Evolutionary conservation across 176 grass and related monocot species (phyloP).

Genomic region (Poa pratensis): DNA sequence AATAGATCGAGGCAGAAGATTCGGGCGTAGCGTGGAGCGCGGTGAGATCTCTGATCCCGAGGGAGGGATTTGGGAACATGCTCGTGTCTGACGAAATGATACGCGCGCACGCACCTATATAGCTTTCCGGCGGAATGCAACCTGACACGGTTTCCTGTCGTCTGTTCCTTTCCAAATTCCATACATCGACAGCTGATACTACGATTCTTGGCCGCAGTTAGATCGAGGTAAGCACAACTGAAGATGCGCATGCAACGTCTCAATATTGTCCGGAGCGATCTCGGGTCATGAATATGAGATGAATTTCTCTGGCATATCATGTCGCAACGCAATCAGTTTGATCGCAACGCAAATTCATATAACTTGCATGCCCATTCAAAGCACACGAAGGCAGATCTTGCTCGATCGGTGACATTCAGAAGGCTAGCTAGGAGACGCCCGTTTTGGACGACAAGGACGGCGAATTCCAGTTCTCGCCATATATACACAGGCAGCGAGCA

Average conservation of each 20-base stretch:
- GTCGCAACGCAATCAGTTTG: background rate
- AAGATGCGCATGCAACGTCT: too few relatives aligned
- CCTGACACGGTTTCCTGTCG: background rate
- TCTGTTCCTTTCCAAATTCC: conserved; percentile 25
- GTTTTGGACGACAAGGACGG: conserved; percentile 35
- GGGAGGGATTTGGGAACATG: conserved; percentile 54
- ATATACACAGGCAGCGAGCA: background rate
- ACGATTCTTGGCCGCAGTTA: too few relatives aligned
- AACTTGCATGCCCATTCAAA: background rate
- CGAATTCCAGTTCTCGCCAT: background rate
- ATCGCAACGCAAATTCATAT: background rate
- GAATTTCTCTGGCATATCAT: background rate
- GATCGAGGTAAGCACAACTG: too few relatives aligned
- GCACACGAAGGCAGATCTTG: background rate
- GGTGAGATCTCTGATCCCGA: conserved; percentile 55
- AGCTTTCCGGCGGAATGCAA: conserved; percentile 6
- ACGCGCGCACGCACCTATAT: conserved; percentile 29
- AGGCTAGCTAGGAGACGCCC: background rate
- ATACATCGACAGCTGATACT: background rate
- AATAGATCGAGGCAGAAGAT: conserved; percentile 8
- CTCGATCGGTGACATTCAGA: too few relatives aligned
- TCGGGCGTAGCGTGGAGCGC: background rate
- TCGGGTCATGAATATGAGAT: background rate
- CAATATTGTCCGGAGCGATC: background rate
- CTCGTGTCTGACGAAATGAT: conserved; percentile 38